Base-by-base conservation (phyloP, 306 rosid species). In the Clitoria ternatea region DNA sequence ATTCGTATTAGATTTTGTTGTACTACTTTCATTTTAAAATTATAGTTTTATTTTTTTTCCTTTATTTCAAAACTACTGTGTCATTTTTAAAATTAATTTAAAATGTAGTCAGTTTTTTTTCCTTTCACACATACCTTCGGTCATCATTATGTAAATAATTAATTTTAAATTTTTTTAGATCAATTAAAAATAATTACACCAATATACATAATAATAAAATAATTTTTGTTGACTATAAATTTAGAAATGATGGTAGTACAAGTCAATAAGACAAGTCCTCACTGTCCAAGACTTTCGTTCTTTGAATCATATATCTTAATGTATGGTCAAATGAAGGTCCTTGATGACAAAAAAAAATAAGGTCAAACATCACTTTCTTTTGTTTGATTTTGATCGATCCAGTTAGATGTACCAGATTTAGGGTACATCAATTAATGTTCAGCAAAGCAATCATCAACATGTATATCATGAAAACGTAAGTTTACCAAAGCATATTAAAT, bases 381-480 rank as follows among this genome's bases (percentile, higher is more conserved):
- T 23, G 30, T 4, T 32, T 15, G 24, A 8, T 13, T 43, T 66
- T 76, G 70, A 62, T 50, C 14, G 66, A 77, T 69, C 81, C 65
- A 57, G 60, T 48, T 69, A 29, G 23, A 74, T 80, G 73, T 47
- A 69, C 69, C 15, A 54, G 69, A 70, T 69, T 2, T 45, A 65
- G 66, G 69, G 57, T 32, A 39, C 56, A 45, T 29, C 73, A 6
- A 24, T 61, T 35, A 42, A 60, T 69, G 72, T 61, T 52, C 45
- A 32, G 14, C 36, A 30, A 50, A 40, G 33, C 2, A 39, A 60
- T 37, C 22, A 27, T 19, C 9, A 36, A 49, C 12, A 18, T n/a
- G 3, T 19, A 22, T 36, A 33, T 11, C 64, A 24, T 24, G 35
- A 26, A 33, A 47, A 45, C 23, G 37, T 53, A 13, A 56, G 12